A percentile compares a stretch with the other conserved stretches of the same genome.
phyloP scores from a whole-genome alignment of 73 alveolate genomes.

The Blepharisma stoltei region DNA sequence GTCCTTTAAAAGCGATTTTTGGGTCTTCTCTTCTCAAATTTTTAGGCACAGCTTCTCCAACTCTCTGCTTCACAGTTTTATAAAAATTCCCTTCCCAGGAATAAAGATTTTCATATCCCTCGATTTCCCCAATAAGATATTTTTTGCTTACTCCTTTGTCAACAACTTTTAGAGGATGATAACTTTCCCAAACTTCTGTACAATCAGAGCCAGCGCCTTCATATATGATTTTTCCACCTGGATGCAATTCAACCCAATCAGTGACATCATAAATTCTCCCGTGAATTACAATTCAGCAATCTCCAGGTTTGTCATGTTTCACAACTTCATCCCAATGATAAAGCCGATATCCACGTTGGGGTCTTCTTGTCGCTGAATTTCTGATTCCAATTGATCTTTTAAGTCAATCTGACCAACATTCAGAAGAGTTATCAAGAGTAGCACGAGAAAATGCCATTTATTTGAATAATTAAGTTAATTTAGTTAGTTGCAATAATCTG shows the following conservation, averaged over 20 bases:
- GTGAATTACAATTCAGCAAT: constrained; percentile 68
- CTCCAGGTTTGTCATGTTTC: constrained; percentile 57
- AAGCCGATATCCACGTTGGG: neutral
- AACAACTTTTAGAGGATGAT: constrained; percentile 33
- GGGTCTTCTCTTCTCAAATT: constrained; percentile 35
- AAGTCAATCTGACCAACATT: constrained; percentile 11
- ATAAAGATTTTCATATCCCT: constrained; percentile 41
- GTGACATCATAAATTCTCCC: constrained; percentile 69
- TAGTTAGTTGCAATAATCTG: too few species aligned
- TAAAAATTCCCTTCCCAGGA: constrained; percentile 42
- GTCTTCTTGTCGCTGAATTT: neutral
- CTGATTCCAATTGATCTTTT: constrained; percentile 1
- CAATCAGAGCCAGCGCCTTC: constrained; percentile 61
- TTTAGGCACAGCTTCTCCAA: constrained; percentile 35
- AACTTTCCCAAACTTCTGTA: constrained; percentile 51
- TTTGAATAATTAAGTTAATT: neutral
- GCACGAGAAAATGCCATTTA: constrained; percentile 7
- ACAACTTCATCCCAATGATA: constrained; percentile 64
- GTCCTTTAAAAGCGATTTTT: constrained; percentile 15
- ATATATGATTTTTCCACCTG: constrained; percentile 52
- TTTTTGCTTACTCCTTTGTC: constrained; percentile 29
- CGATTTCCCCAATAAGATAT: constrained; percentile 40
- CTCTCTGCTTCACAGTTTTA: constrained; percentile 38
- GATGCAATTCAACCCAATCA: constrained; percentile 55
- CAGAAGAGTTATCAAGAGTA: constrained; percentile 15